Base-by-base conservation (phyloP, 2,329 filamentous ascomycete species). In the Cordyceps farinosa region DNA sequence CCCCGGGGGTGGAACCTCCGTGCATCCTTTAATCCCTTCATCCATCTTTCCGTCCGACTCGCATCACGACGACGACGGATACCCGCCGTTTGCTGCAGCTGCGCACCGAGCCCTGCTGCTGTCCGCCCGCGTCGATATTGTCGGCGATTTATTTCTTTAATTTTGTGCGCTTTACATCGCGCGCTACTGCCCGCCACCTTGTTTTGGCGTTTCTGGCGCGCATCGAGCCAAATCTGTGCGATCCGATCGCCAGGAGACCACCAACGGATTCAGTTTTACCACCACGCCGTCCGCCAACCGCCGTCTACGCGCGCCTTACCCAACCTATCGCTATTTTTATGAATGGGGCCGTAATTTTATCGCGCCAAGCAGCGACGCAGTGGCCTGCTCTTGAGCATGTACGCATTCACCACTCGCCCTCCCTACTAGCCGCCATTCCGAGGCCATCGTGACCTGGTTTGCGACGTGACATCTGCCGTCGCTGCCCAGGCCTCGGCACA, bases 371-470 rank as follows among this genome's bases (percentile, higher is more conserved):
- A 63, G 61, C 61, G 45, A 63, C 67, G 64, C 67, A 63, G 56
- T 63, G 61, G 68, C 64, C 66, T 65, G 66, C 64, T 64, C 65
- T 66, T 63, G 53, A 65, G 45, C 62, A 70, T 70, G 69, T 70
- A 70, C 54, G 69, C 68, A 36, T 52, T 47, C 17, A 44, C 44
- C 51, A 27, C 27, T 63, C 36, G 36, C 32, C 36, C n/a, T 56
- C 47, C 29, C 40, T 30, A 42, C 59, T 53, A 32, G 40, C 52
- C 32, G 17, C 13, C 34, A 66, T 45, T 65, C 3, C 10, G 56
- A 17, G 4, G 29, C 51, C 42, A 42, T 62, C 51, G 44, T 45
- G 45, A 52, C 54, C 51, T 34, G n/a, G n/a, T 8, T 22, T 36
- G n/a, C 52, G 27, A 48, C 30, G 29, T 8, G 15, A n/a, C 52